Conservation (phyloP, 495 filamentous ascomycete genomes). For the Neurospora sp. region DNA sequence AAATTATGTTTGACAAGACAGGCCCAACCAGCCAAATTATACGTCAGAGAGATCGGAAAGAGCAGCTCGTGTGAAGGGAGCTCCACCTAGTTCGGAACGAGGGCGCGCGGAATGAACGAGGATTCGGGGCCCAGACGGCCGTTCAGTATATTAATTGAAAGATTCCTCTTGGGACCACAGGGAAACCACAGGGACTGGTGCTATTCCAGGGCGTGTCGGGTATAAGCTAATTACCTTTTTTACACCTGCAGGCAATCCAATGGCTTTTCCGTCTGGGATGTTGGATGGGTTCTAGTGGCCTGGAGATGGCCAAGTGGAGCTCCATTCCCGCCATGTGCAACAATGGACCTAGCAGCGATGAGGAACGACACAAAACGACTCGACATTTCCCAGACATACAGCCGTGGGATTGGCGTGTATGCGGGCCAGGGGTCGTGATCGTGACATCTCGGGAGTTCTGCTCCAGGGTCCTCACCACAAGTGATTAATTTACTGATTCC, state of each 20-base stretch:
- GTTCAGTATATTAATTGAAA: background rate
- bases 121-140: background rate
- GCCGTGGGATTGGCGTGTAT: background rate
- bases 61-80: background rate
- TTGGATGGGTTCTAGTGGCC: background rate
- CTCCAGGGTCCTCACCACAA: background rate
- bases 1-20: background rate
- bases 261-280: background rate
- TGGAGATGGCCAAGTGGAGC: background rate
- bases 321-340: background rate
- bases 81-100: background rate
- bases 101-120: background rate
- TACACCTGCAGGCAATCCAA: background rate
- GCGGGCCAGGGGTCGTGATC: background rate
- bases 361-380: background rate
- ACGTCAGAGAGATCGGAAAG: background rate
- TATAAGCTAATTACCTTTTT: background rate
- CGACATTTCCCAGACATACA: background rate
- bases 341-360: background rate
- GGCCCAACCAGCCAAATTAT: background rate
- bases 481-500: background rate
- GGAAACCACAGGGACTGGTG: background rate
- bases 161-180: background rate
- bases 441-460: background rate
- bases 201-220: background rate